Percentiles rank a stretch among this genome's conserved stretches.
Evolutionary conservation across 148 eudicot genomes (phyloP).

Genomic region (Camellia sinensis): DNA sequence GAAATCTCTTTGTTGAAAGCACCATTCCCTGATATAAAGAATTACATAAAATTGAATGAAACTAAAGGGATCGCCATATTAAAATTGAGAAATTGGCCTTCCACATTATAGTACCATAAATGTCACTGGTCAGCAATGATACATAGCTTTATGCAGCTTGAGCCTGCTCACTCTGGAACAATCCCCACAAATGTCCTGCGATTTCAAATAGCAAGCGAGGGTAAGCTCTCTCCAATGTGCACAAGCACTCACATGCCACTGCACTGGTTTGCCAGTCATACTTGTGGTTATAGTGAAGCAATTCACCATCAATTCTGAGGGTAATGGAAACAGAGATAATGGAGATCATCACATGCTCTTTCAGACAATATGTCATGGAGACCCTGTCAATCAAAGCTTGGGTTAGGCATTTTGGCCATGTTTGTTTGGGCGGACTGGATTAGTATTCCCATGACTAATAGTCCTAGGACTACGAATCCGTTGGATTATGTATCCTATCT

Average conservation of each 20-base stretch:
- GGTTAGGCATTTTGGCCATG: slow-evolving; percentile 35
- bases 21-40: slow-evolving; percentile 24
- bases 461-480: no score
- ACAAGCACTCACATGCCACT: slow-evolving; percentile 80
- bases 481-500: no score
- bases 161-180: slow-evolving; percentile 78
- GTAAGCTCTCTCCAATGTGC: slow-evolving; percentile 69
- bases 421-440: no score
- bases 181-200: slow-evolving; percentile 67
- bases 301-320: not conserved
- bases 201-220: slow-evolving; percentile 71
- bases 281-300: slow-evolving; percentile 43
- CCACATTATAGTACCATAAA: slow-evolving; percentile 42
- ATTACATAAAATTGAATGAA: slow-evolving; percentile 65
- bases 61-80: slow-evolving; percentile 56
- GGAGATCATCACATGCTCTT: slow-evolving; percentile 67
- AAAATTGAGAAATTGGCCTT: slow-evolving; percentile 45
- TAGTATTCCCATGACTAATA: no score
- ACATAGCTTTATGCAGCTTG: slow-evolving; percentile 70
- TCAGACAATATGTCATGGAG: slow-evolving; percentile 38
- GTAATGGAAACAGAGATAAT: slow-evolving; percentile 47
- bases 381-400: slow-evolving; percentile 63
- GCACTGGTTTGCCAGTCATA: slow-evolving; percentile 69
- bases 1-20: slow-evolving; percentile 36
- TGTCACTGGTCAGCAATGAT: slow-evolving; percentile 48